A percentile compares a stretch with the other conserved stretches of the same genome.
These are phyloP conservation scores for Serendipita vermifera DNA, from an alignment of 768 basidiomycete genomes.

Conservation along the genomic window DNA sequence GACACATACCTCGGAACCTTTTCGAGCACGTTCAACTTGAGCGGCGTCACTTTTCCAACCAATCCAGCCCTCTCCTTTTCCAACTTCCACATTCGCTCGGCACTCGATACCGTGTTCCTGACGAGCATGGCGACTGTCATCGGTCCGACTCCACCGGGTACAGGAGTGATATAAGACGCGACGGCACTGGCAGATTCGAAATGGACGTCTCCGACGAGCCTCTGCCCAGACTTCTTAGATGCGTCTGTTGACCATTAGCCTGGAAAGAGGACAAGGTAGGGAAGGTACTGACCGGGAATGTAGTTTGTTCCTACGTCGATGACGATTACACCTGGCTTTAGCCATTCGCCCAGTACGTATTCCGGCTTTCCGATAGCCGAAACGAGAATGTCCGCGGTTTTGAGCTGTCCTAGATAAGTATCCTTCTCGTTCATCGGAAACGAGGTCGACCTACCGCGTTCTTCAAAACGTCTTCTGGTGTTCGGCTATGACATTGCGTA, in stretches of 20 bases:
- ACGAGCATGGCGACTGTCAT: slow-evolving; percentile 99
- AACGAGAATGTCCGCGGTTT: slow-evolving; percentile 82
- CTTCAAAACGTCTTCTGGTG: slow-evolving; percentile 50
- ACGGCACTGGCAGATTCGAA: slow-evolving; percentile 60
- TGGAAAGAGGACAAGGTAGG: neutral
- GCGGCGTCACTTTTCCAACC: slow-evolving; percentile 44
- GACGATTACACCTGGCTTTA: slow-evolving; percentile 89
- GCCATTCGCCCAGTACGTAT: slow-evolving; percentile 84
- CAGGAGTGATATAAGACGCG: slow-evolving; percentile 89
- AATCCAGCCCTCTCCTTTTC: slow-evolving; percentile 51
- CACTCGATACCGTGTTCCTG: slow-evolving; percentile 81
- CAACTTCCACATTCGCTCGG: slow-evolving; percentile 72
- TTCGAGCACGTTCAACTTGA: slow-evolving; percentile 63
- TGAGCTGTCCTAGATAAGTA: slow-evolving; percentile 39
- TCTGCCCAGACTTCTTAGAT: slow-evolving; percentile 87
- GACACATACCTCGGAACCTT: slow-evolving; percentile 57
- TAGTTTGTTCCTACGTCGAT: slow-evolving; percentile 99
- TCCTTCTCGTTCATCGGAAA: slow-evolving; percentile 6
- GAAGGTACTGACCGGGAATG: slow-evolving; percentile 50
- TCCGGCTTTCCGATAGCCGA: slow-evolving; percentile 91
- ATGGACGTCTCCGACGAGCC: slow-evolving; percentile 92
- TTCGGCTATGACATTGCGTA: slow-evolving; percentile 92
- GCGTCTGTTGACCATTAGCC: slow-evolving; percentile 38
- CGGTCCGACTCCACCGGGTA: slow-evolving; percentile 98
- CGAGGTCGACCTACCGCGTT: slow-evolving; percentile 43